Evolutionary conservation across 148 eudicot species (phyloP), one percentile per base, ranked within the genome.

Genomic region (Spergularia bocconei): DNA sequence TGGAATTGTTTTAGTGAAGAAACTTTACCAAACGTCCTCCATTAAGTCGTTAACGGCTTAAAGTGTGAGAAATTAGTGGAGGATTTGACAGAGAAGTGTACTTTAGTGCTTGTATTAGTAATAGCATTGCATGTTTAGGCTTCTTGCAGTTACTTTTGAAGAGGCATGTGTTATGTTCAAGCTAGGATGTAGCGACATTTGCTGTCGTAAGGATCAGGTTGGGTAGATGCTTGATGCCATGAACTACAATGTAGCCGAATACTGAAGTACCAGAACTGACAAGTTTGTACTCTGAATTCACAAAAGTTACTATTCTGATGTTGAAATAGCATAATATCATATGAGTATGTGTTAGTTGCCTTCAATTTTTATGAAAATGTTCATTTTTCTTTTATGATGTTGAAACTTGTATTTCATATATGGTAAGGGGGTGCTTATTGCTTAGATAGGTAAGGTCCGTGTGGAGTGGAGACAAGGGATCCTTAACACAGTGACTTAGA

Each of bases 1-100:
- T 5, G 67, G 15, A 29, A 58, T 60, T 58, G 21, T 68, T 59
- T 38, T 76, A 20, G 15, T 39, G 55, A 50, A 59, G 73, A 51
- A 59, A 17, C 72, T 67, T 67, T 63, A 70, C 82, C 75, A 61
- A 79, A 74, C 75, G 56, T 13, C 50, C 64, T 65, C 82, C 78
- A 79, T 79, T 79, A 75, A 62, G 12, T 78, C 75, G 62, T 62
- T 79, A 74, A 69, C 33, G 20, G 23, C 68, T 57, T 59, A 55
- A 53, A 68, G 3, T 61, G 73, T 61, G 73, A 65, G 51, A 56
- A 33, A 33, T 68, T 20, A 75, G 78, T 67, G 61, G 75, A 53
- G 19, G 23, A 71, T 61, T 62, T 77, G 53, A 0, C 2, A 5
- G 63, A 44, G 51, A 25, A 48, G 36, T 21, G 6, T 78, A 63